Evolutionary conservation across 331 rosid genomes (phyloP), one percentile per base, ranked within the genome.

Genomic region (Pyrus hybrid): DNA sequence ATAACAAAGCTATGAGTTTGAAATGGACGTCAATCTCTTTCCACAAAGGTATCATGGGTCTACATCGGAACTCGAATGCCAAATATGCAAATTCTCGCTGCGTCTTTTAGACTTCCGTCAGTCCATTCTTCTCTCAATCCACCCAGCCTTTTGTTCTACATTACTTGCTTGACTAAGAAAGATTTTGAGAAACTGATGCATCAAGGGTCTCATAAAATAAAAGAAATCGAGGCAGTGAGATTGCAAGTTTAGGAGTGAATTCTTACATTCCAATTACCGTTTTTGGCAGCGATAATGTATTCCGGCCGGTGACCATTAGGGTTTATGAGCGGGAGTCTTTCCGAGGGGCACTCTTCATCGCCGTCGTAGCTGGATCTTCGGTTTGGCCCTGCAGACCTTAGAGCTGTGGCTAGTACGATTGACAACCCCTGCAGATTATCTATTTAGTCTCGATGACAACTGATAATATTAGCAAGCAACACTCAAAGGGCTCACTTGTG

Each of bases 271-370:
- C 75, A 79, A 70, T 70, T 45, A 30, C 68, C 71, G 37, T 51
- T 73, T 57, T 78, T 79, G 70, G 81, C 77, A 56, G 57, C 1
- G 43, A 35, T 35, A 35, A 35, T 9, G 43, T 35, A 35, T 35
- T 35, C 43, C 12, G 12, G 43, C 43, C 1, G 77, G 17, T 76
- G 84, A 70, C 56, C 47, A 20, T 58, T 25, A 49, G 75, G 54
- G 68, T 79, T 80, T 11, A 82, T 62, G 35, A 77, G 81, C 11
- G 89, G 84, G 75, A 80, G 79, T 79, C 84, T 83, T n/a, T 74
- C 73, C 1, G 28, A 53, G 41, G 29, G 14, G 61, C 21, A 80
- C 41, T 80, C 82, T 54, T 76, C 80, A 6, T 78, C 85, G 29
- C 82, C 81, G 12, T 80, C 87, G 69, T 79, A 77, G 51, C n/a